Base-by-base conservation (phyloP, 2,329 filamentous ascomycete genomes). In the Neonectria coccinea region DNA sequence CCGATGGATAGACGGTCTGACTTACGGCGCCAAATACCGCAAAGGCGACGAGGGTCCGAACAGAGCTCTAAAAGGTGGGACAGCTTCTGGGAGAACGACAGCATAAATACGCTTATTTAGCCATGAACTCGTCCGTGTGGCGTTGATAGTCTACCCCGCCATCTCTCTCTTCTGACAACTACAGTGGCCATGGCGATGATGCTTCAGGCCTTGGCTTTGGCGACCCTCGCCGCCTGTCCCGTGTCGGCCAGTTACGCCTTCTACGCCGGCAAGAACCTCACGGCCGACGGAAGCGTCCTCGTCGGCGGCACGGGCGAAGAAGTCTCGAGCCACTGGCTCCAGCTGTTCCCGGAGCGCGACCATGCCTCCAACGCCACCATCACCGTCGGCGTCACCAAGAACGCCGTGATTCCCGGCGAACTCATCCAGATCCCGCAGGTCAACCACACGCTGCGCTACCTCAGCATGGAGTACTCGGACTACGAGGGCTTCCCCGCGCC, bases 291-390 rank as follows among this genome's bases (percentile, higher is more conserved):
- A 31, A 78, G 76, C 39, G 80, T 83, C 27, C 75, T 83, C 47
- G 72, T 83, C 20, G 81, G 81, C 64, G 81, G 82, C 22, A 83
- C 81, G 4, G 82, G 81, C 48, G 82, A 84, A 64, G 81, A 84
- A 66, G 81, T 83, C 0, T 84, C 81, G 0, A 80, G 78, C 9
- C 81, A 83, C 62, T 83, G 81, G 80, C 79, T 83, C 25, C 79
- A 83, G 59, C 73, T 84, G 33, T 83, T 83, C 51, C 75, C 80
- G 0, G 81, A 79, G 1, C 73, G 70, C 33, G 77, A 83, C 50
- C 75, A 83, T 55, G 67, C 76, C 1, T 45, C 79, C 0, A 82
- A 83, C 54, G 79, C 77, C 1, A 83, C 79, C 0, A 77, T 83
- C 55, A 70, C 66, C 12, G 70, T 72, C 3, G 70, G 70, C 5